Evolutionary conservation across 2,329 filamentous ascomycete species (phyloP).

Genomic region (Aureobasidium sp.): DNA sequence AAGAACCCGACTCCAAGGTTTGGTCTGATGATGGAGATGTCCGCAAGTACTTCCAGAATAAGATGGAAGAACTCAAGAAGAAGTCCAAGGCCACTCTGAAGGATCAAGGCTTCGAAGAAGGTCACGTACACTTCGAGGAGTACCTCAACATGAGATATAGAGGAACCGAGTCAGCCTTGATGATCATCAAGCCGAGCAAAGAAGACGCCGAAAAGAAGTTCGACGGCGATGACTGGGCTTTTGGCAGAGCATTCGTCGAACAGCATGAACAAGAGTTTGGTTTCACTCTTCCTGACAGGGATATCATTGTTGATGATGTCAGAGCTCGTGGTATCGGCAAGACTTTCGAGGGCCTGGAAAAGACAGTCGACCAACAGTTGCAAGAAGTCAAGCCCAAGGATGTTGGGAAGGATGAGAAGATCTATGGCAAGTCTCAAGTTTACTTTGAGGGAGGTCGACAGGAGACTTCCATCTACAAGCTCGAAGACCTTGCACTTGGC

Average conservation of each 20-base stretch:
- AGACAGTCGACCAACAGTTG: constrained; percentile 79
- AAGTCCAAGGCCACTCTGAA: constrained; percentile 61
- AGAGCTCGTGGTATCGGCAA: constrained; percentile 83
- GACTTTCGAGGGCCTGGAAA: constrained; percentile 71
- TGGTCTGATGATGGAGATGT: constrained; percentile 54
- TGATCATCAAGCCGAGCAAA: constrained; percentile 69
- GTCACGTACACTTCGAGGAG: constrained; percentile 76
- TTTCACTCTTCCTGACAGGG: constrained; percentile 76
- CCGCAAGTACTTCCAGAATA: constrained; percentile 57
- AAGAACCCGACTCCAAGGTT: constrained; percentile 62
- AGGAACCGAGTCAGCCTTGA: constrained; percentile 83
- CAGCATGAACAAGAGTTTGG: constrained; percentile 92
- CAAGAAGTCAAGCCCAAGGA: constrained; percentile 58
- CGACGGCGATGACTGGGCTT: constrained; percentile 67
- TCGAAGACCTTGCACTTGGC: constrained; percentile 66
- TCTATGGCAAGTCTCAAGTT: constrained; percentile 60
- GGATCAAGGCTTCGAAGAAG: constrained; percentile 71
- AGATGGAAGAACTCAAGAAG: constrained; percentile 73
- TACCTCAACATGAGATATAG: constrained; percentile 92
- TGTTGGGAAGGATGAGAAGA: constrained; percentile 51
- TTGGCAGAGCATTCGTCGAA: constrained; percentile 74
- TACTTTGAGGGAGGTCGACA: constrained; percentile 78
- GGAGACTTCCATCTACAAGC: constrained; percentile 75
- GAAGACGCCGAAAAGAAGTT: constrained; percentile 56
- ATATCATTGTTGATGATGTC: constrained; percentile 87